Percentiles rank a stretch among this genome's conserved stretches.
Conservation (phyloP, 441 rosid species). For the Euphorbia celastroides region DNA sequence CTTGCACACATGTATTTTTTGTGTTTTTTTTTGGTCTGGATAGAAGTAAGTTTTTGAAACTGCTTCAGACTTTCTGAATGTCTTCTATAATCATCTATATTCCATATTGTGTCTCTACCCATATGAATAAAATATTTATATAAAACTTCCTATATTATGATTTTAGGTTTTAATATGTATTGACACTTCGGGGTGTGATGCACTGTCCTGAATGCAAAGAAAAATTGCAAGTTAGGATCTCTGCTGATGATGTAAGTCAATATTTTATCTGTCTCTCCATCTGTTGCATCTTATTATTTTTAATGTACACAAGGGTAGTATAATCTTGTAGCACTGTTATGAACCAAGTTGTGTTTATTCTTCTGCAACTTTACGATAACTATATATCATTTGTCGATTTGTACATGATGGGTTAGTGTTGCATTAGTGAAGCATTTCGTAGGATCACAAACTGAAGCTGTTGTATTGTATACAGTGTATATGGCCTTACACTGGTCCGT, state of each 20-base stretch:
- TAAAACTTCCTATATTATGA: constrained; percentile 12
- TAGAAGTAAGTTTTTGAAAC: constrained; percentile 1
- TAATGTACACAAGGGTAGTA: not conserved
- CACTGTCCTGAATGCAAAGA: constrained; percentile 84
- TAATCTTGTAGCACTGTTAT: not conserved
- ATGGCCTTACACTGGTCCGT: not conserved
- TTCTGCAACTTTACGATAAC: not conserved
- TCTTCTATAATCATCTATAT: not conserved
- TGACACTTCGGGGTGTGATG: constrained; percentile 74
- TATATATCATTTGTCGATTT: not conserved
- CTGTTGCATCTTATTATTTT: not conserved
- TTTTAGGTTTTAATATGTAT: constrained; percentile 18
- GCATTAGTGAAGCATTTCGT: not conserved
- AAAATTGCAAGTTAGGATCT: constrained; percentile 75
- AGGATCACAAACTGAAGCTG: not conserved
- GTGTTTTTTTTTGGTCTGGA: not conserved
- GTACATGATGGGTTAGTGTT: not conserved
- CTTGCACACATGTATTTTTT: not conserved
- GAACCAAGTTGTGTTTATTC: constrained; percentile 6
- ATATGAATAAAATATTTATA: constrained; percentile 7
- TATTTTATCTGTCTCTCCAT: constrained; percentile 1
- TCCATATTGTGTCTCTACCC: not conserved
- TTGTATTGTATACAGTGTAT: too few relatives aligned
- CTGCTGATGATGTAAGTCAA: constrained; percentile 86
- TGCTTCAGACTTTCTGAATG: not conserved